Base-by-base conservation (phyloP, 2,329 filamentous ascomycete genomes). In the Beauveria scarabaeidicola region DNA sequence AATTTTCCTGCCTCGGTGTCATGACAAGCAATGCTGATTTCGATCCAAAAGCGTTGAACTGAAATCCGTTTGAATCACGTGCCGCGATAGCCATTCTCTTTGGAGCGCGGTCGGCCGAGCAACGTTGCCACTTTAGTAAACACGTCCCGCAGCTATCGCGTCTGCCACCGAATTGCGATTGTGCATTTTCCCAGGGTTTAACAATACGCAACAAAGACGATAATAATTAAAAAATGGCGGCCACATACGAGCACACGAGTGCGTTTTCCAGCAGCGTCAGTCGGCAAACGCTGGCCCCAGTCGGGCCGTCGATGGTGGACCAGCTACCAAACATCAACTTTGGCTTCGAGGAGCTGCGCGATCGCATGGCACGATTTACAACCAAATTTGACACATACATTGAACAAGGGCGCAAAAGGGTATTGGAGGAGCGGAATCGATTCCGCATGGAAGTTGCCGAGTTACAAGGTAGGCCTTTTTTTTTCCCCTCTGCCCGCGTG, bases 301-400 rank as follows among this genome's bases (percentile, higher is more conserved):
- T 78, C 51, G 83, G 79, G 46, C 82, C 85, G 15, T 89, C 86
- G 7, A 84, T 90, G 76, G 87, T 86, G 46, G 88, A 91, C 71
- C 84, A 85, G 53, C 84, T 99, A 9, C 94, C 94, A 40, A 90
- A 82, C 71, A 89, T 96, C 73, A 91, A 96, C 74, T 97, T 99
- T 73, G 91, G 91, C 61, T 97, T 97, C 73, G 92, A 97, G 67
- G 91, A 97, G 66, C 76, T 99, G 70, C 92, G 93, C 74, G 91
- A 93, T 69, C 89, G 91, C 74, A 97, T 99, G 94, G 83, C 87
- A 58, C 90, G 89, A 64, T 99, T 99, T 72, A 97, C 89, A 0
- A 82, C 85, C 9, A 88, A 85, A 66, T 99, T 99, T 67, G 94
- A 99, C 70, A 86, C 87, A 0, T 97, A 97, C 67, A 97, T 99